Percentiles rank a stretch among this genome's conserved stretches.
Evolutionary conservation across 371 early-diverging fungal genomes (phyloP).

Genomic region (Coemansia sp.): DNA sequence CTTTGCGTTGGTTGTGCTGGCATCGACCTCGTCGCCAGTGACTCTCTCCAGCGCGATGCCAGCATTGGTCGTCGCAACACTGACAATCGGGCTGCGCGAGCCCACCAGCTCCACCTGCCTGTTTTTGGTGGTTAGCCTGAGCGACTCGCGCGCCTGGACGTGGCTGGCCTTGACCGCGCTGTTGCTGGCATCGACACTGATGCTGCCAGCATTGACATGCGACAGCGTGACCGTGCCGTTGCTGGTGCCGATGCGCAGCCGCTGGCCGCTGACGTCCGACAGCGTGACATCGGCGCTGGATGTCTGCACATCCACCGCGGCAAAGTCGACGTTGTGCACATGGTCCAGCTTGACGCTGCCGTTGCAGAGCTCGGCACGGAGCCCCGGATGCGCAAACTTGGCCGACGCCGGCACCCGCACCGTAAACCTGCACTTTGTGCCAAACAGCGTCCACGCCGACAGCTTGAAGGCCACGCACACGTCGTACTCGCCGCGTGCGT

Average conservation of each 20-base stretch:
- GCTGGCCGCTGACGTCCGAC: not conserved
- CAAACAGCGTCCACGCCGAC: constrained; percentile 17
- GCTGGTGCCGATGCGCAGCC: constrained; percentile 10
- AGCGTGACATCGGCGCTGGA: constrained; percentile 14
- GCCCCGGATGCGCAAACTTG: constrained; percentile 24
- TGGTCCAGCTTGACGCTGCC: constrained; percentile 13
- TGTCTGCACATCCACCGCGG: constrained; percentile 17
- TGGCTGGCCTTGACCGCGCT: not conserved
- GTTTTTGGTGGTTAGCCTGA: constrained; percentile 16
- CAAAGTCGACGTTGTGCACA: constrained; percentile 21
- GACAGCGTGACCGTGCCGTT: not conserved
- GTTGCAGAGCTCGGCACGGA: constrained; percentile 18
- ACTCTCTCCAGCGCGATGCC: constrained; percentile 10
- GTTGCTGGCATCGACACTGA: not conserved
- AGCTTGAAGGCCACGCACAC: constrained; percentile 18
- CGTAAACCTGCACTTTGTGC: constrained; percentile 16
- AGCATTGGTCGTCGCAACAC: constrained; percentile 15
- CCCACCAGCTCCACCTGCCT: constrained; percentile 5
- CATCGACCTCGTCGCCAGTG: constrained; percentile 1
- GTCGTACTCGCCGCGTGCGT: constrained; percentile 31
- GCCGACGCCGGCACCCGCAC: constrained; percentile 20
- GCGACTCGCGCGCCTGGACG: not conserved
- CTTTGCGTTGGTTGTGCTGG: constrained; percentile 11
- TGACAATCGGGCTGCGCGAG: not conserved
- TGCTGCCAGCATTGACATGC: not conserved